Evolutionary conservation across 1,284 basidiomycete genomes (phyloP).

Genomic region (Ganoderma lucidum): DNA sequence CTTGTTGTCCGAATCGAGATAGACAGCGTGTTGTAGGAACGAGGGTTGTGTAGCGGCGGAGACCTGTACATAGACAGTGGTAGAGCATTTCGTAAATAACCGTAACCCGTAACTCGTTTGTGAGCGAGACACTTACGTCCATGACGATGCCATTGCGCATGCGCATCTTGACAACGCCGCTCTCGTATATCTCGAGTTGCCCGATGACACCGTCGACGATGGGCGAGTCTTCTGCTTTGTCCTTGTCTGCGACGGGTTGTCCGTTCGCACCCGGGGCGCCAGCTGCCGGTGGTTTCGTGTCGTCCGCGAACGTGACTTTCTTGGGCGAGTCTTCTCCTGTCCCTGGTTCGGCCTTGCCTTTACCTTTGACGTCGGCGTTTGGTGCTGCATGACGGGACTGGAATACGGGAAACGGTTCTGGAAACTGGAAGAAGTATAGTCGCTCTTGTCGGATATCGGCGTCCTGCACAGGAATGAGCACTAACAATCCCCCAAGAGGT

Average conservation of each 20-base stretch:
- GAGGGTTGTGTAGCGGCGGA: constrained; percentile 86
- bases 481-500: constrained; percentile 11
- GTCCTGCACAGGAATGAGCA: constrained; percentile 46
- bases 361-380: constrained; percentile 43
- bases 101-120: neutral
- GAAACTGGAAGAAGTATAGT: constrained; percentile 94
- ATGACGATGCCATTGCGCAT: constrained; percentile 81
- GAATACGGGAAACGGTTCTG: constrained; percentile 87
- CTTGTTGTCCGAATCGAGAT: constrained; percentile 69
- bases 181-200: constrained; percentile 83
- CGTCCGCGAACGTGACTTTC: constrained; percentile 67
- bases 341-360: constrained; percentile 40
- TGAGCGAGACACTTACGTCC: constrained; percentile 60
- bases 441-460: constrained; percentile 62
- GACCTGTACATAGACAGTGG: constrained; percentile 58
- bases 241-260: constrained; percentile 34
- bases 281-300: constrained; percentile 55
- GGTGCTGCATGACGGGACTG: constrained; percentile 40
- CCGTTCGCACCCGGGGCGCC: constrained; percentile 36
- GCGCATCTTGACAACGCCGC: constrained; percentile 88
- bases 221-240: constrained; percentile 39
- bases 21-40: constrained; percentile 89
- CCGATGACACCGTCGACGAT: constrained; percentile 83
- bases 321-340: constrained; percentile 40
- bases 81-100: neutral